phyloP scores from a whole-genome alignment of 2,329 filamentous ascomycete genomes.

The Xylaria sp. region DNA sequence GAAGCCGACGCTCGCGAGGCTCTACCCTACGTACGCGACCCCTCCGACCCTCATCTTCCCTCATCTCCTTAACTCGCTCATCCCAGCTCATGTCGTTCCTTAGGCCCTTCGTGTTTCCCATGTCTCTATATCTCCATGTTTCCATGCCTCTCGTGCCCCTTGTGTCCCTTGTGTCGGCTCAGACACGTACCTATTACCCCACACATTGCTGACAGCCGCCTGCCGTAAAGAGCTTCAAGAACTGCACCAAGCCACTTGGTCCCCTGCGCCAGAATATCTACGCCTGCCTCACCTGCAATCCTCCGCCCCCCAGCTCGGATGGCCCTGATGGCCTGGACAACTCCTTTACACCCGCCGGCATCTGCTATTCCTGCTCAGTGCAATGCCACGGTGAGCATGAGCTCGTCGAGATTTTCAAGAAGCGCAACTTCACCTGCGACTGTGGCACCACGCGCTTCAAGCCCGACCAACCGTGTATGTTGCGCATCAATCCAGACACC shows the following conservation, averaged over 20 bases:
- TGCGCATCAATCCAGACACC: constrained; percentile 78
- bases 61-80: neutral
- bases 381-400: constrained; percentile 96
- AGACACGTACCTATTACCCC: neutral
- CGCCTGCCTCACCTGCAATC: constrained; percentile 93
- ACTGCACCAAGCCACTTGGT: constrained; percentile 90
- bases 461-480: constrained; percentile 73
- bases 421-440: constrained; percentile 95
- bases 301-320: constrained; percentile 71
- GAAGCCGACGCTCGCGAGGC: constrained; percentile 96
- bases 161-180: neutral
- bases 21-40: constrained; percentile 83
- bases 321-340: no score
- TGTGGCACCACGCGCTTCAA: constrained; percentile 89
- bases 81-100: neutral
- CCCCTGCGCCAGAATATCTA: constrained; percentile 89
- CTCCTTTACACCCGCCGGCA: constrained; percentile 79
- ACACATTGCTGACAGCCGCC: constrained; percentile 34
- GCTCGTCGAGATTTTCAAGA: constrained; percentile 94
- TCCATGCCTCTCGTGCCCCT: neutral
- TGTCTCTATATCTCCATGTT: no score
- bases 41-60: neutral
- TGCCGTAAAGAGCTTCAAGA: constrained; percentile 83
- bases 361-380: constrained; percentile 97
- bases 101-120: no score